phyloP scores from a whole-genome alignment of 176 grass and related monocot genomes.

The Luzula sylvatica region DNA sequence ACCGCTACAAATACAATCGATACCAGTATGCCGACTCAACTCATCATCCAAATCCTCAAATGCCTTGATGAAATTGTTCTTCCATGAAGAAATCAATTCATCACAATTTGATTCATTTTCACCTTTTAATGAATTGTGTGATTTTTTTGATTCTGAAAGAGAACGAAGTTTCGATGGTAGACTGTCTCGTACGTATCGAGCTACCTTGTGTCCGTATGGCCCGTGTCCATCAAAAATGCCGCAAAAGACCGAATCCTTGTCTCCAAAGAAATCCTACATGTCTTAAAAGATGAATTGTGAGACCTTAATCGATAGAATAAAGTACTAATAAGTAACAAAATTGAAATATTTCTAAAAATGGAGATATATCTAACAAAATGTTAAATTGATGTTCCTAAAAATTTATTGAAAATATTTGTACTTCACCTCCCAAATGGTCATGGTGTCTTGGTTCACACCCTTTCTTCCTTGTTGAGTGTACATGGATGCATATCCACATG shows the following conservation, averaged over 20 bases:
- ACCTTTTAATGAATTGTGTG: conserved; percentile 5
- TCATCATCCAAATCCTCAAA: conserved; percentile 65
- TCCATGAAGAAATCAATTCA: conserved; percentile 40
- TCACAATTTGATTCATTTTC: conserved; percentile 14
- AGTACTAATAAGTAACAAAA: not conserved
- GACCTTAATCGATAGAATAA: conserved; percentile 15
- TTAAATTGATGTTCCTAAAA: not conserved
- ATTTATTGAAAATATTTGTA: not conserved
- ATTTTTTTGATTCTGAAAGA: conserved; percentile 4
- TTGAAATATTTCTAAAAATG: not conserved
- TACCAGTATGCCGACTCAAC: conserved; percentile 35
- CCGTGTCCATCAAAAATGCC: conserved; percentile 76
- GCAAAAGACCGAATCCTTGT: conserved; percentile 51
- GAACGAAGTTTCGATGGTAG: conserved; percentile 42
- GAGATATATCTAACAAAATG: not conserved
- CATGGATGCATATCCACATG: conserved; percentile 42
- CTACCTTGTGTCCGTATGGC: conserved; percentile 51
- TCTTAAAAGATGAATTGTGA: conserved; percentile 17
- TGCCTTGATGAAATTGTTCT: conserved; percentile 32
- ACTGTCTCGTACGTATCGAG: conserved; percentile 41
- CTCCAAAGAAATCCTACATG: conserved; percentile 58
- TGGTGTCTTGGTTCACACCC: conserved; percentile 92
- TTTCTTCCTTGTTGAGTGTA: conserved; percentile 85
- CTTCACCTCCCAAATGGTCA: conserved; percentile 62
- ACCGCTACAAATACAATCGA: conserved; percentile 84